Evolutionary conservation across 805 yeast species (phyloP).

Genomic region (Wickerhamiella nectarea): DNA sequence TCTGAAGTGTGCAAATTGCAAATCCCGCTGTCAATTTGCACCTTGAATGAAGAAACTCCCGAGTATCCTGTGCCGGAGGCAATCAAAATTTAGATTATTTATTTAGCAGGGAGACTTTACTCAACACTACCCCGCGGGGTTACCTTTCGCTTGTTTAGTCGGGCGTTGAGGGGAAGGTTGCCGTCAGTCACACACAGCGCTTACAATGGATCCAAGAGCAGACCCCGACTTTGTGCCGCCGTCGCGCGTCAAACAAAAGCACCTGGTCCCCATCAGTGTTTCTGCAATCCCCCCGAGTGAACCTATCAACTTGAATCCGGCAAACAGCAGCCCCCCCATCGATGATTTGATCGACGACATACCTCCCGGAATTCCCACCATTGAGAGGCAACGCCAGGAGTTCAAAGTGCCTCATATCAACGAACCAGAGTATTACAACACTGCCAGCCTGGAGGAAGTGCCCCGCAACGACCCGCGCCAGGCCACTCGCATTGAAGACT

Average conservation of each 20-base stretch:
- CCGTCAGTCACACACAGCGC: too few relatives aligned
- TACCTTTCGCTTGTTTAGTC: too few relatives aligned
- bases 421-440: slow-evolving; percentile 26
- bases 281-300: slow-evolving; percentile 22
- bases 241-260: slow-evolving; percentile 30
- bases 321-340: not conserved
- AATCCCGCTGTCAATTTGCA: slow-evolving; percentile 6
- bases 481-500: slow-evolving; percentile 53
- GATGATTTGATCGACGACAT: slow-evolving; percentile 13
- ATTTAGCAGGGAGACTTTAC: not conserved
- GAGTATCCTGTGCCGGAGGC: slow-evolving; percentile 1
- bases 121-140: too few relatives aligned
- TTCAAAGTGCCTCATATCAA: slow-evolving; percentile 21
- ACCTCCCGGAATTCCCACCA: slow-evolving; percentile 19
- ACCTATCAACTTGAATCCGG: slow-evolving; percentile 16
- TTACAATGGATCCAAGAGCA: slow-evolving; percentile 75
- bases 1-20: slow-evolving; percentile 2
- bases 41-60: not conserved
- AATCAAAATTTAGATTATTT: not conserved
- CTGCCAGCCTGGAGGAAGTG: slow-evolving; percentile 92
- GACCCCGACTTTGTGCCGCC: slow-evolving; percentile 89
- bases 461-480: slow-evolving; percentile 90
- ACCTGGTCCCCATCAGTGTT: slow-evolving; percentile 23
- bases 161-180: too few relatives aligned
- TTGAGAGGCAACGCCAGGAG: not conserved